A percentile compares a stretch with the other conserved stretches of the same genome.
Conservation (phyloP, 768 basidiomycete species). For the Xanthoconium purpureum region DNA sequence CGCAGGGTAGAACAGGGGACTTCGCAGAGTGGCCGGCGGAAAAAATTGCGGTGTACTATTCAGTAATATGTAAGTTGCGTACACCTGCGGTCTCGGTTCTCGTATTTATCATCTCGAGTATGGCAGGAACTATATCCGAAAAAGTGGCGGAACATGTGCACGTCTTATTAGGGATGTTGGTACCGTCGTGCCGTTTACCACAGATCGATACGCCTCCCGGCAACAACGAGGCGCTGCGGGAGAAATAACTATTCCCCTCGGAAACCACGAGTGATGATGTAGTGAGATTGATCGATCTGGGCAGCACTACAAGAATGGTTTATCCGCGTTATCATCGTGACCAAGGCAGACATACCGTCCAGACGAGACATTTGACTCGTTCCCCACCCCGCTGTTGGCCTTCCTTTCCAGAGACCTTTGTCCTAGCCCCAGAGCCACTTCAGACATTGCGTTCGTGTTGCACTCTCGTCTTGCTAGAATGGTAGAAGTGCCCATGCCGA, state of each 20-base stretch:
- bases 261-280: constrained; percentile 1
- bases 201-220: constrained; percentile 9
- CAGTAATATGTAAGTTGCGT: constrained; percentile 18
- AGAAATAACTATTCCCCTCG: not conserved
- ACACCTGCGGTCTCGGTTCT: not conserved
- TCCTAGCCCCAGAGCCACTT: not conserved
- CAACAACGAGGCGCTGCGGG: constrained; percentile 18
- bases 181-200: not conserved
- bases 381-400: not conserved
- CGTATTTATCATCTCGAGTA: constrained; percentile 2
- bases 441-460: not conserved
- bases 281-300: constrained; percentile 11
- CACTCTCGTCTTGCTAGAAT: not conserved
- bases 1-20: constrained; percentile 16
- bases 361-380: not conserved
- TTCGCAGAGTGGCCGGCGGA: not conserved
- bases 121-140: not conserved
- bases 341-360: constrained; percentile 7
- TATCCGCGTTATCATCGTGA: not conserved
- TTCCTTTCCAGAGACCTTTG: not conserved
- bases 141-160: not conserved
- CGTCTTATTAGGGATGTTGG: not conserved
- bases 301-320: not conserved
- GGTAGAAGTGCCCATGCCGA: not conserved
- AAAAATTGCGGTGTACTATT: constrained; percentile 12